A percentile compares a stretch with the other conserved stretches of the same genome.
These are phyloP conservation scores for Cystobasidium sp. DNA, from an alignment of 1,284 basidiomycete genomes.

Conservation along the genomic window DNA sequence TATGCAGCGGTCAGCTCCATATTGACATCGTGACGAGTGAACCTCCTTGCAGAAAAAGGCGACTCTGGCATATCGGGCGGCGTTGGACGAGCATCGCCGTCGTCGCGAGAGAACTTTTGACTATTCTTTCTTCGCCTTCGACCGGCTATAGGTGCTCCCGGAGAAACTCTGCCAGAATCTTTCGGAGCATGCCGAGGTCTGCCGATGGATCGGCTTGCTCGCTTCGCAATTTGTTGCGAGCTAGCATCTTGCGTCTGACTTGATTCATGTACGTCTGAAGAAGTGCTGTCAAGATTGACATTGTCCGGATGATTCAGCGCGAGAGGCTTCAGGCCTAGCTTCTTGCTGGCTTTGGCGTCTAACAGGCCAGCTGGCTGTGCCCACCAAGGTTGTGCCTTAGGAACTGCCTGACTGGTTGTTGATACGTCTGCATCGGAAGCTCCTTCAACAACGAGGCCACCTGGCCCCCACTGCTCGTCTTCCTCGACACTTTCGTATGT, in stretches of 20 bases:
- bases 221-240: background rate
- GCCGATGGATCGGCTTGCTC: too few relatives aligned
- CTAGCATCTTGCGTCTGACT: background rate
- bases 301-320: background rate
- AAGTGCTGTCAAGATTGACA: background rate
- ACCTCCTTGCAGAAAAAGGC: slow-evolving; percentile 19
- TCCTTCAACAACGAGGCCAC: slow-evolving; percentile 28
- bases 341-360: slow-evolving; percentile 8
- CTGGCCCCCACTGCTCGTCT: slow-evolving; percentile 33
- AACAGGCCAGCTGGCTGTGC: slow-evolving; percentile 2
- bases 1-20: background rate
- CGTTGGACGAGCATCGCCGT: slow-evolving; percentile 1
- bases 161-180: background rate
- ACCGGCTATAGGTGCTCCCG: slow-evolving; percentile 1
- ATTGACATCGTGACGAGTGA: slow-evolving; percentile 13
- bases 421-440: background rate
- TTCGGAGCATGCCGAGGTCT: too few relatives aligned
- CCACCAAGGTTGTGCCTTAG: slow-evolving; percentile 24
- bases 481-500: background rate
- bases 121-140: background rate
- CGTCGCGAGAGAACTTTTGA: background rate
- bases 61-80: slow-evolving; percentile 37
- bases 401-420: background rate
- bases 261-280: too few relatives aligned
- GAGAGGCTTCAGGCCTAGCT: slow-evolving; percentile 34